Conservation (phyloP, 2,329 filamentous ascomycete species). For the Colletotrichum tanaceti region DNA sequence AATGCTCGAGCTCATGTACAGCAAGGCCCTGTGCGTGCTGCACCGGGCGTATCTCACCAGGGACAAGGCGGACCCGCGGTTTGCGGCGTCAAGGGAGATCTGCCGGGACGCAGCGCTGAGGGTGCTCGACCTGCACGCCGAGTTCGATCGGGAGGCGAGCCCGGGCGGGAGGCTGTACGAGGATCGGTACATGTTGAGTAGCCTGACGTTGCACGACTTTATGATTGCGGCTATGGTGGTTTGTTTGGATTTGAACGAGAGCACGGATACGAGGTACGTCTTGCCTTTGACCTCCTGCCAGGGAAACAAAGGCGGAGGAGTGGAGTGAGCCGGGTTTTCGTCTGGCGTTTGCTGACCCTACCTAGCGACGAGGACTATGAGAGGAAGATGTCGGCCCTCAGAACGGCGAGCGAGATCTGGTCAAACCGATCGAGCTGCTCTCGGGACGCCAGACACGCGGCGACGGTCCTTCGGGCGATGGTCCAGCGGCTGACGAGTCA, state of each 20-base stretch:
- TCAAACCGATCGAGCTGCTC: constrained; percentile 52
- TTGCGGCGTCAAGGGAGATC: constrained; percentile 53
- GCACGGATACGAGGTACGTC: constrained; percentile 52
- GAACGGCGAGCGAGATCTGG: constrained; percentile 58
- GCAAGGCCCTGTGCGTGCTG: constrained; percentile 62
- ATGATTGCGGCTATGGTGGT: constrained; percentile 70
- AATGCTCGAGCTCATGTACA: constrained; percentile 61
- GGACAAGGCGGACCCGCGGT: constrained; percentile 51
- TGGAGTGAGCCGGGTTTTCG: neutral
- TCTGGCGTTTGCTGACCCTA: constrained; percentile 36
- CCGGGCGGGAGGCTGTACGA: constrained; percentile 63
- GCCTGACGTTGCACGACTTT: constrained; percentile 66
- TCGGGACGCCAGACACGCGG: constrained; percentile 57
- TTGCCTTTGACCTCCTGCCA: neutral
- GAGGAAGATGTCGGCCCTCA: constrained; percentile 52
- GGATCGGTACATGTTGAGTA: constrained; percentile 65
- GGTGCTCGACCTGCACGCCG: constrained; percentile 60
- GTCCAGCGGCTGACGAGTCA: constrained; percentile 41
- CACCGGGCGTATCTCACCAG: constrained; percentile 60
- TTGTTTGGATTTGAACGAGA: constrained; percentile 62
- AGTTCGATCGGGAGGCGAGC: constrained; percentile 58
- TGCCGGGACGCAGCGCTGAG: constrained; percentile 58
- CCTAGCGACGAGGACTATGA: constrained; percentile 48
- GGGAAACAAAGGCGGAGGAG: neutral
- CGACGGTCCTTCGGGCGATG: constrained; percentile 57